A percentile compares a stretch with the other conserved stretches of the same genome.
These are phyloP conservation scores for Aureobasidium pullulans DNA, from an alignment of 2,329 filamentous ascomycete species.

Conservation along the genomic window DNA sequence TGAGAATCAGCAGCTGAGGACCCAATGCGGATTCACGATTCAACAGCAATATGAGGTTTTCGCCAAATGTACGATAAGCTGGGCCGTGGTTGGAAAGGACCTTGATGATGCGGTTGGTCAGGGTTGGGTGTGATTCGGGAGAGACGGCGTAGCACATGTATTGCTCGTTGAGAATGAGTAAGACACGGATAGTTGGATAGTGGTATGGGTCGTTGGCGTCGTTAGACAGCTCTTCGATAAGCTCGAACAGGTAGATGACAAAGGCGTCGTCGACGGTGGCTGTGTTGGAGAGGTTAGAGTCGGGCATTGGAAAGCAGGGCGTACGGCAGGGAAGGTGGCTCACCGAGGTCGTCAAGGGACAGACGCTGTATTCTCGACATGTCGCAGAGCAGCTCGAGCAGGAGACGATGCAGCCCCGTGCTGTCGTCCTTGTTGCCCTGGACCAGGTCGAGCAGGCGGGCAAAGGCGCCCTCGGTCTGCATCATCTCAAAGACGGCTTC, in stretches of 20 bases:
- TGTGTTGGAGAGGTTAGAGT: slow-evolving; percentile 22
- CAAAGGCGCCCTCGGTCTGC: slow-evolving; percentile 78
- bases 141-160: slow-evolving; percentile 67
- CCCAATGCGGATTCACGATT: slow-evolving; percentile 93
- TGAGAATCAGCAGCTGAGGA: slow-evolving; percentile 90
- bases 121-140: slow-evolving; percentile 29
- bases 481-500: slow-evolving; percentile 78
- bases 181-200: slow-evolving; percentile 85
- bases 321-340: slow-evolving; percentile 27
- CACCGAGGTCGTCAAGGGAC: slow-evolving; percentile 65
- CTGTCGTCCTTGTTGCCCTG: slow-evolving; percentile 56
- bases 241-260: slow-evolving; percentile 71
- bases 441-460: slow-evolving; percentile 75
- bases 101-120: slow-evolving; percentile 94
- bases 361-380: slow-evolving; percentile 89
- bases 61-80: slow-evolving; percentile 86
- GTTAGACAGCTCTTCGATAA: slow-evolving; percentile 81
- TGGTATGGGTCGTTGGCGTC: slow-evolving; percentile 91
- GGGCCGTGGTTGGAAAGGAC: slow-evolving; percentile 73
- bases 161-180: slow-evolving; percentile 94
- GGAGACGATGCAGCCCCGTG: slow-evolving; percentile 64
- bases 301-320: not conserved
- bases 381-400: slow-evolving; percentile 89
- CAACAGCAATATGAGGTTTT: slow-evolving; percentile 90
- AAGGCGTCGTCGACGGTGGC: slow-evolving; percentile 66